Conservation (phyloP, 2,329 filamentous ascomycete species). For the Tolypocladium guangdongense region DNA sequence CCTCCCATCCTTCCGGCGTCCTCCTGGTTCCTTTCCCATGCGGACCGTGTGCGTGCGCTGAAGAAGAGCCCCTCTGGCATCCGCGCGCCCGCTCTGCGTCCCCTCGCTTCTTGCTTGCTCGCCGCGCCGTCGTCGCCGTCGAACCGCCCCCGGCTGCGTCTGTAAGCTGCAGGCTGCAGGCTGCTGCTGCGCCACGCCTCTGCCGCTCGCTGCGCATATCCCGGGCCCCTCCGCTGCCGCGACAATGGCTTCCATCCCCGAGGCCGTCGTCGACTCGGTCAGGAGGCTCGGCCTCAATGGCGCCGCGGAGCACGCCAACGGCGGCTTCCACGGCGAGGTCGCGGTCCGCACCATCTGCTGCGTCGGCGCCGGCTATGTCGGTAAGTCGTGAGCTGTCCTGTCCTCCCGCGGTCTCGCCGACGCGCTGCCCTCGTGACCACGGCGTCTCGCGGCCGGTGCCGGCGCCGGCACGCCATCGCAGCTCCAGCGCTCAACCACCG, state of each 20-base stretch:
- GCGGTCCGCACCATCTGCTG: conserved; percentile 54
- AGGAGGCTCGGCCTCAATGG: conserved; percentile 22
- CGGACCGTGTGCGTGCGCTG: neutral
- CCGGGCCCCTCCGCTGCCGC: neutral
- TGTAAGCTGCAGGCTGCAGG: neutral
- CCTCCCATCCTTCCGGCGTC: neutral
- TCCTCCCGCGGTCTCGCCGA: neutral
- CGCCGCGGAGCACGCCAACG: conserved; percentile 17
- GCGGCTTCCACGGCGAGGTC: conserved; percentile 15
- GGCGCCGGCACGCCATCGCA: too few species aligned
- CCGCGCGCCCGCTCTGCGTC: too few species aligned
- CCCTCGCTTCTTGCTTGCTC: neutral
- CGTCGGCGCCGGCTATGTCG: conserved; percentile 66
- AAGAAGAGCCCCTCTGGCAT: neutral
- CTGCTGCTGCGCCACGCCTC: neutral
- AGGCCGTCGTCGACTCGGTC: conserved; percentile 17
- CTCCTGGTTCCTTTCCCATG: neutral
- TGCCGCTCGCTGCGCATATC: neutral
- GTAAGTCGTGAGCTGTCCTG: conserved; percentile 32
- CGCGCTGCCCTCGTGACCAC: neutral
- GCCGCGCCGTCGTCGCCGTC: neutral
- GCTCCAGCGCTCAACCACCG: too few species aligned
- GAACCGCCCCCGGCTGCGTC: too few species aligned
- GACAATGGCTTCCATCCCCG: conserved; percentile 12
- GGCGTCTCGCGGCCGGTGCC: too few species aligned